Base-by-base conservation (phyloP, 2,329 filamentous ascomycete genomes). In the Claviceps africana region DNA sequence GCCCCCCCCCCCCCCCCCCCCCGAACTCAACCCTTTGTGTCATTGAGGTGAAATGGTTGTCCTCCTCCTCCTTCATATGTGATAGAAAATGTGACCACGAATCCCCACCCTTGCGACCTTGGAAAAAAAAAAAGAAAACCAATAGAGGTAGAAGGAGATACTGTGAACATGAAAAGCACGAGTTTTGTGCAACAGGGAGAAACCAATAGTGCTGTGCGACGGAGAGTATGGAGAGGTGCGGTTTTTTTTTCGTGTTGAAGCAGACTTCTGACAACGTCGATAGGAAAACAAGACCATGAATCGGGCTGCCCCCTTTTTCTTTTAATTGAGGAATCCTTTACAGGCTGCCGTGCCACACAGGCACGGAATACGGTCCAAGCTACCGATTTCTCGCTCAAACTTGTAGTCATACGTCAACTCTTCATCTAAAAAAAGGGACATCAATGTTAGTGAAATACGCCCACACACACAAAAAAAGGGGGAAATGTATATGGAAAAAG, bases 331-430 rank as follows among this genome's bases (percentile, higher is more conserved):
- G 75, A 97, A 98, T 57, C 93, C 93, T 76, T 98, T 98, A 75
- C 93, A 98, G 47, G 88, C 89, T 31, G 90, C 82, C 44, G 91
- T 96, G 55, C 93, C 93, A 69, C 93, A 98, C 49, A 98, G 82
- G 74, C 93, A 98, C 49, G 93, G 93, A 61, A 98, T 96, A 57
- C 93, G 88, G 68, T 98, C 93, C 57, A 89, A 81, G 60, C 88
- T 94, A 63, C 89, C 89, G 63, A 94, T 88, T 70, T 98, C 93
- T 61, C 93, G 86, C 73, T 98, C 93, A 68, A 98, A 98, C 70
- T 98, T 98, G 79, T 98, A 98, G 74, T 98, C 93, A 73, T 98
- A 98, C 2, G 93, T 98, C 67, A 98, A 82, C 75, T 98, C 93
- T 72, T 98, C 93, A 67, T 96, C 93, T 98, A 64, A 56, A 51